Conservation (phyloP, 78 protist species). For the Dictyostelium purpureum region DNA sequence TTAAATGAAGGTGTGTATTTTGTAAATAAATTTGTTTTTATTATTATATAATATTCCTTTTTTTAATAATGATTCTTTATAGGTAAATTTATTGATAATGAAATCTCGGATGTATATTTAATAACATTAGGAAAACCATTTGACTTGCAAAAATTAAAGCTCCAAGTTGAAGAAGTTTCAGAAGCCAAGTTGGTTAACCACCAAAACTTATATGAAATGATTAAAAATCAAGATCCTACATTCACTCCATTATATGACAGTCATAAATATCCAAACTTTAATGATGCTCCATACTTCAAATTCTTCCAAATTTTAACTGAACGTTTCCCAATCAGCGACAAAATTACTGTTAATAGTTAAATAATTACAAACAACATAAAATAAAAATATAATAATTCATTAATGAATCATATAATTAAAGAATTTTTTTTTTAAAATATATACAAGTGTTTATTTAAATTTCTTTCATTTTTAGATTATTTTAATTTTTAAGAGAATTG, state of each 20-base stretch:
- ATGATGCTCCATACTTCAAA: background rate
- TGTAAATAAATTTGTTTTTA: background rate
- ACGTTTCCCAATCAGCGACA: slow-evolving; percentile 15
- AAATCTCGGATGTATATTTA: slow-evolving; percentile 59
- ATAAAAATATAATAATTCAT: no score
- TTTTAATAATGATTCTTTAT: background rate
- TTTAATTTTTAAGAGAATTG: no score
- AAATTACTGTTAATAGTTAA: no score
- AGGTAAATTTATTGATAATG: slow-evolving; percentile 61
- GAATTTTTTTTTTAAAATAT: no score
- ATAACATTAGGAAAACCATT: background rate
- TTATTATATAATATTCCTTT: background rate
- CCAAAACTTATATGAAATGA: background rate
- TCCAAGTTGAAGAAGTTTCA: slow-evolving; percentile 63
- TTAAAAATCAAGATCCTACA: background rate
- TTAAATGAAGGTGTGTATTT: slow-evolving; percentile 9
- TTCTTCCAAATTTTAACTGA: background rate
- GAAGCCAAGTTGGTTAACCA: slow-evolving; percentile 22
- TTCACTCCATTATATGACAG: slow-evolving; percentile 10
- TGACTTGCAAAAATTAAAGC: background rate
- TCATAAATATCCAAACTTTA: background rate
- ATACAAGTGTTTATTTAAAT: no score
- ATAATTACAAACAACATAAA: no score
- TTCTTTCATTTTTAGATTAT: no score
- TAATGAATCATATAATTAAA: no score